Evolutionary conservation across 1,284 basidiomycete species (phyloP), one percentile per base, ranked within the genome.

Genomic region (Xerocomus nothofagi): DNA sequence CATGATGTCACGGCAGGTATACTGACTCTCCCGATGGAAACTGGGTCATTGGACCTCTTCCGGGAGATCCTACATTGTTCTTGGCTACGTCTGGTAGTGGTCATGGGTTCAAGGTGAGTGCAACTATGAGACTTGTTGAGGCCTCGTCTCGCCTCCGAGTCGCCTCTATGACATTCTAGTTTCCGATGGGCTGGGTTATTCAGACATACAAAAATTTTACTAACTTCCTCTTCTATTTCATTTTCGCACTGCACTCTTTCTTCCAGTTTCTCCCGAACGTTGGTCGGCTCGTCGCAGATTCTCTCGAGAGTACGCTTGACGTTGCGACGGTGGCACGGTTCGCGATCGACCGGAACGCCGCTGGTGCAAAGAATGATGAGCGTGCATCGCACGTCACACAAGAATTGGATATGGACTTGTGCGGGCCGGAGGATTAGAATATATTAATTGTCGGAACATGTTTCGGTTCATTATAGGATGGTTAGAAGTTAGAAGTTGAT

Each of bases 1-100:
- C 3, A 21, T n/a, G n/a, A n/a, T n/a, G n/a, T 20, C 6, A 24
- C 2, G 20, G 14, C 43, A 89, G 86, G 87, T 89, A 91, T 59
- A 83, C 82, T n/a, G 86, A 89, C 60, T 77, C 86, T 3, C 76
- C 81, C 1, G 88, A 93, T 62, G 81, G 80, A 1, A 75, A 92
- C 68, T 93, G 88, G 86, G 73, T 92, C 32, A 88, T 93, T 54
- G 87, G 89, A 30, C 75, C 69, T 38, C 76, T 84, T 52, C 82
- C 86, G 1, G 62, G 66, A 6, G 77, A 88, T 60, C 61, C 73
- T 10, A 76, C 76, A 1, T 59, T 93, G 15, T 64, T 89, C 42
- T 66, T 93, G 17, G 90, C 88, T 5, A 91, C 88, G 0, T 86
- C 79, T 14, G 91, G 86, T 6, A 88, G 84, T 57, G 91, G 90